A percentile compares a stretch with the other conserved stretches of the same genome.
These are phyloP conservation scores for Pyrenophora graminea DNA, from an alignment of 2,329 filamentous ascomycete genomes.

Conservation along the genomic window DNA sequence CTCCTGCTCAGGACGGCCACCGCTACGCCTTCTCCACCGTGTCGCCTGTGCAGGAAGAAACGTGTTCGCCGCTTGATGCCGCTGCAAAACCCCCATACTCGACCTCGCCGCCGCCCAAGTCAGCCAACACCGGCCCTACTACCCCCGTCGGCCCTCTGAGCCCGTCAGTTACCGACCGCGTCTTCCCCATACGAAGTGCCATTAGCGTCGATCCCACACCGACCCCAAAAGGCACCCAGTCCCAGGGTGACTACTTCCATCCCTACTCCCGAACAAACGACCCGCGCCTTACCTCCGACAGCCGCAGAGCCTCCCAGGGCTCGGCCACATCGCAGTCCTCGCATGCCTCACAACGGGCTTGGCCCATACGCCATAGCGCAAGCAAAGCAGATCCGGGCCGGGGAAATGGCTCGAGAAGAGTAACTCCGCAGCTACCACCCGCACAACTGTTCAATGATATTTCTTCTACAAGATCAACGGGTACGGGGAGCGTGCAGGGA, in stretches of 20 bases:
- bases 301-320: conserved; percentile 33
- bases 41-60: conserved; percentile 22
- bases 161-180: conserved; percentile 60
- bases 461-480: conserved; percentile 32
- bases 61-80: conserved; percentile 6
- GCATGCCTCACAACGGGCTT: conserved; percentile 26
- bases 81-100: conserved; percentile 6
- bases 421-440: conserved; percentile 25
- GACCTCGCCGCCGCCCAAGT: conserved; percentile 13
- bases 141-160: conserved; percentile 38
- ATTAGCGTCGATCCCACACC: conserved; percentile 67
- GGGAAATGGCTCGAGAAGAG: conserved; percentile 12
- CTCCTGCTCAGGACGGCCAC: conserved; percentile 8
- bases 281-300: conserved; percentile 23
- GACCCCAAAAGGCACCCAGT: conserved; percentile 19
- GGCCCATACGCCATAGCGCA: conserved; percentile 6
- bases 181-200: conserved; percentile 82
- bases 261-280: conserved; percentile 32
- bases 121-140: conserved; percentile 22
- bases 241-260: conserved; percentile 46
- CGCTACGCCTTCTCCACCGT: conserved; percentile 13
- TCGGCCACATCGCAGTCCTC: conserved; percentile 39
- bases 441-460: conserved; percentile 46
- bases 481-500: conserved; percentile 20
- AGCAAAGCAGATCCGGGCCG: conserved; percentile 9